These are phyloP conservation scores for Mycena metata DNA, from an alignment of 768 basidiomycete species.

Conservation along the genomic window DNA sequence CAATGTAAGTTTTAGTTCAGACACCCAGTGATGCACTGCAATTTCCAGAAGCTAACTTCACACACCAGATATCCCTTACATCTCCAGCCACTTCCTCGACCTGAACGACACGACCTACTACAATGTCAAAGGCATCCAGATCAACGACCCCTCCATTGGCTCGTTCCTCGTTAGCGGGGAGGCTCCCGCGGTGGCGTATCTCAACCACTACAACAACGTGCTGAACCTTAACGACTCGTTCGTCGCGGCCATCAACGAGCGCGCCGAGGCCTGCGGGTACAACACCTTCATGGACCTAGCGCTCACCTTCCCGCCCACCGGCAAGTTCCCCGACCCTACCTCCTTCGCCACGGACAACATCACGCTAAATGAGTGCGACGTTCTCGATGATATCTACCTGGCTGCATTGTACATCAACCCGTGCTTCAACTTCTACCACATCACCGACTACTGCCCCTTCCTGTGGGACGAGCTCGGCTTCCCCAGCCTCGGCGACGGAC, in stretches of 20 bases:
- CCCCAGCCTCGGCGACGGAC: constrained; percentile 12
- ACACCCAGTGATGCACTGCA: background rate
- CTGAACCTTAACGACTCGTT: constrained; percentile 23
- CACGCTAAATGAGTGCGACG: constrained; percentile 13
- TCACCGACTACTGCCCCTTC: constrained; percentile 27
- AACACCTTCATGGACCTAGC: constrained; percentile 21
- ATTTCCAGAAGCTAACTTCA: constrained; percentile 9
- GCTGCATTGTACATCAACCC: constrained; percentile 18
- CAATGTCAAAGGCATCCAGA: constrained; percentile 22
- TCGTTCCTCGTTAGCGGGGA: background rate
- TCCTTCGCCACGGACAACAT: constrained; percentile 20
- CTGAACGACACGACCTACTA: constrained; percentile 17
- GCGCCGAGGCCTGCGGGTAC: constrained; percentile 23
- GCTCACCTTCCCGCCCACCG: constrained; percentile 25
- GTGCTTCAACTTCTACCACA: constrained; percentile 26
- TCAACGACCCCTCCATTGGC: constrained; percentile 21
- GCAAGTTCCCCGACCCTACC: constrained; percentile 22
- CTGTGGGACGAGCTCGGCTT: constrained; percentile 18
- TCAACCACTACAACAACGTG: constrained; percentile 28
- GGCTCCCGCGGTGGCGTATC: constrained; percentile 24
- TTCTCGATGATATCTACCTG: constrained; percentile 13
- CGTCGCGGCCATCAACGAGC: constrained; percentile 22
- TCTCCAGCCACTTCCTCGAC: constrained; percentile 21
- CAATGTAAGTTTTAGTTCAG: constrained; percentile 14
- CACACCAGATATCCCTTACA: constrained; percentile 25